phyloP scores from a whole-genome alignment of 129 eudicot species.

The Tanacetum coccineum region DNA sequence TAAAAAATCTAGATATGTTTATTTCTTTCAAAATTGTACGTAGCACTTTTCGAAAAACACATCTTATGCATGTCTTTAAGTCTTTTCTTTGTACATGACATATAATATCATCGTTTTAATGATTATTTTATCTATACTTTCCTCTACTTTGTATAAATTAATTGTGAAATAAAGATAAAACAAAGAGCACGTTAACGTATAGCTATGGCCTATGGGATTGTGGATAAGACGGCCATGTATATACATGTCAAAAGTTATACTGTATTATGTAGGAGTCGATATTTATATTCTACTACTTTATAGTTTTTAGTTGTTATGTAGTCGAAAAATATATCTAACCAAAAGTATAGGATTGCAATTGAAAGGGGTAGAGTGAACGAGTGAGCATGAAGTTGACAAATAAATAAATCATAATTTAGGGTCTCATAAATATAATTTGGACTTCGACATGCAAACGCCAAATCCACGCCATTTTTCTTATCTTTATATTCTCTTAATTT shows the following conservation, averaged over 20 bases:
- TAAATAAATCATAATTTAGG: not conserved
- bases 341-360: slow-evolving; percentile 19
- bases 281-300: not conserved
- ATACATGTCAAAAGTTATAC: not conserved
- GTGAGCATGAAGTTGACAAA: slow-evolving; percentile 1
- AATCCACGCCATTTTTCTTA: slow-evolving; percentile 22
- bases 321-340: not conserved
- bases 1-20: too few species aligned
- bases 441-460: slow-evolving; percentile 26
- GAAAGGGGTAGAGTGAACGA: slow-evolving; percentile 23
- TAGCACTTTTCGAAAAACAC: too few species aligned
- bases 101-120: too few species aligned
- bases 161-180: too few species aligned
- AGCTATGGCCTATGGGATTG: too few species aligned
- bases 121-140: too few species aligned
- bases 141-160: too few species aligned
- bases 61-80: too few species aligned
- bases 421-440: slow-evolving; percentile 2
- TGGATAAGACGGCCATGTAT: not conserved
- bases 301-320: not conserved
- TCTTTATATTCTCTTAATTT: too few species aligned
- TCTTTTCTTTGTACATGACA: too few species aligned
- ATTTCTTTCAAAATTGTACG: too few species aligned
- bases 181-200: too few species aligned
- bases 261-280: not conserved